Percentiles rank a stretch among this genome's conserved stretches.
Evolutionary conservation across 352 stramenopile species (phyloP).

Genomic region (Thraustochytrium sp.): DNA sequence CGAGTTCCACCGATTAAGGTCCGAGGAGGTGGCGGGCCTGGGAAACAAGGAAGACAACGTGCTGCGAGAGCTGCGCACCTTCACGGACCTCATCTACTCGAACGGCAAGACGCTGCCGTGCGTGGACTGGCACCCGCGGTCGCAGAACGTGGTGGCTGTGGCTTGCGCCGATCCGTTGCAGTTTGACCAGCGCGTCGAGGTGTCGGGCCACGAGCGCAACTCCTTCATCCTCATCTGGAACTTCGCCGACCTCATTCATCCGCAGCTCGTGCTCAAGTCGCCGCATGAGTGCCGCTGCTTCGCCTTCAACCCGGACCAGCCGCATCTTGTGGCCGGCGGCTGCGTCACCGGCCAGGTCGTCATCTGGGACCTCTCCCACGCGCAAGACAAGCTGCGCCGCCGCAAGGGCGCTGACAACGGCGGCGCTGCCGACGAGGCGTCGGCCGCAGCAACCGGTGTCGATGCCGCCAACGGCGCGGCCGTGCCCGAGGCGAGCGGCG

Average conservation of each 20-base stretch:
- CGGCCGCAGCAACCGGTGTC: background rate
- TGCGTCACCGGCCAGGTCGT: constrained; percentile 79
- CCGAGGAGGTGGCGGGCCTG: constrained; percentile 26
- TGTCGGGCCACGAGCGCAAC: constrained; percentile 59
- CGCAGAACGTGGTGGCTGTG: constrained; percentile 75
- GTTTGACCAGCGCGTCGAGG: constrained; percentile 71
- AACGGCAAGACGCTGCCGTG: constrained; percentile 79
- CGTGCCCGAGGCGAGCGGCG: no score
- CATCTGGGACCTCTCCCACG: constrained; percentile 79
- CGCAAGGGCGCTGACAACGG: constrained; percentile 53
- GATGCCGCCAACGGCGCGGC: background rate
- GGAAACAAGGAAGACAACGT: constrained; percentile 62
- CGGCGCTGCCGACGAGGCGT: constrained; percentile 18
- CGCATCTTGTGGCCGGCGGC: constrained; percentile 68
- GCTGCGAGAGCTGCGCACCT: constrained; percentile 81
- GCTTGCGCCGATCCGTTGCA: constrained; percentile 72
- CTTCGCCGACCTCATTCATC: constrained; percentile 86
- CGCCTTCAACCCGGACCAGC: constrained; percentile 76
- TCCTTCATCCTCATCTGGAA: constrained; percentile 87
- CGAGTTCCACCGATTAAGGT: constrained; percentile 41
- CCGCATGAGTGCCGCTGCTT: constrained; percentile 79
- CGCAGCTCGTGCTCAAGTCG: constrained; percentile 80
- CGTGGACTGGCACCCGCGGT: constrained; percentile 82
- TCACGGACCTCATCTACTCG: constrained; percentile 85
- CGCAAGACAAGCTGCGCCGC: constrained; percentile 62